Evolutionary conservation across 768 basidiomycete genomes (phyloP).

Genomic region (Suillus placidus): DNA sequence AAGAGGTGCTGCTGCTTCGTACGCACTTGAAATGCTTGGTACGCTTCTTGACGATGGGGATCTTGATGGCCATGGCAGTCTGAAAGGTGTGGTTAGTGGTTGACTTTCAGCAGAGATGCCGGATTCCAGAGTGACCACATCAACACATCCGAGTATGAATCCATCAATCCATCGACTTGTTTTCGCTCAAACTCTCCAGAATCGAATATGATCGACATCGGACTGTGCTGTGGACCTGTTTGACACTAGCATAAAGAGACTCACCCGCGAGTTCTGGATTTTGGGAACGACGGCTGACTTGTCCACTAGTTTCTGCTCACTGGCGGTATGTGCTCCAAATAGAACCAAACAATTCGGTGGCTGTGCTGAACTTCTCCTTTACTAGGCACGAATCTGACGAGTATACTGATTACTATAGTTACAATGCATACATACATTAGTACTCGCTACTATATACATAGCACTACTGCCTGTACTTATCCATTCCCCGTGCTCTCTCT

Average conservation of each 20-base stretch:
- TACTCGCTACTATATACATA: not conserved
- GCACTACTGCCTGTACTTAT: not conserved
- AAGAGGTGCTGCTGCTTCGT: constrained; percentile 11
- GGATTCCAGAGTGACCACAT: not conserved
- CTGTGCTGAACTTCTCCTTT: not conserved
- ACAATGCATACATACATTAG: not conserved
- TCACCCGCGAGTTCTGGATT: constrained; percentile 59
- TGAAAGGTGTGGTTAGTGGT: constrained; percentile 24
- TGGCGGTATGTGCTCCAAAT: not conserved
- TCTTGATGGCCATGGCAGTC: constrained; percentile 50
- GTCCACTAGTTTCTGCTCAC: constrained; percentile 10
- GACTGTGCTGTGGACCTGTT: constrained; percentile 10
- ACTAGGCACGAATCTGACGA: no score
- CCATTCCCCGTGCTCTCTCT: not conserved
- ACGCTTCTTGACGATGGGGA: constrained; percentile 93
- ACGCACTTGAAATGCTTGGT: constrained; percentile 95
- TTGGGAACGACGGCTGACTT: constrained; percentile 46
- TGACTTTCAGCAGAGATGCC: constrained; percentile 2
- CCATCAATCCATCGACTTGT: constrained; percentile 26
- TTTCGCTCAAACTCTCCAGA: constrained; percentile 6
- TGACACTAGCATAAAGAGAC: constrained; percentile 20
- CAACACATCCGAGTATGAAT: constrained; percentile 25
- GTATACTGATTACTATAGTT: not conserved
- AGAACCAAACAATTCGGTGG: constrained; percentile 3
- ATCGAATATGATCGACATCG: not conserved